These are phyloP conservation scores for Tarenaya hassleriana DNA, from an alignment of 345 rosid species.

Conservation along the genomic window DNA sequence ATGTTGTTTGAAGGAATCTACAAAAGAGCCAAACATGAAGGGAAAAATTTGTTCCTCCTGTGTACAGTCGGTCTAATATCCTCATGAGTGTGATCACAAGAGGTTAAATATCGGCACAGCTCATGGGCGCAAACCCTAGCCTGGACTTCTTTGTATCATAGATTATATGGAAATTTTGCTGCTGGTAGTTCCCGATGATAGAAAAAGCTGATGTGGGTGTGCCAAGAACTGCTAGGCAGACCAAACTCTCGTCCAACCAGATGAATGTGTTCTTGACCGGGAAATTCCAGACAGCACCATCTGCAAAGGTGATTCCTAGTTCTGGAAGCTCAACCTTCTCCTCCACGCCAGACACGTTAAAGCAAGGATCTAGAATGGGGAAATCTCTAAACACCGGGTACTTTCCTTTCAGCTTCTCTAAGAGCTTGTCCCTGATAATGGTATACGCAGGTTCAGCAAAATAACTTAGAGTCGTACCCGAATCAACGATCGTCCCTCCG, in stretches of 20 bases:
- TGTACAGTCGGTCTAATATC: constrained; percentile 28
- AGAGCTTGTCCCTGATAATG: constrained; percentile 52
- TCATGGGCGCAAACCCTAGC: constrained; percentile 71
- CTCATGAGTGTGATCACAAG: constrained; percentile 11
- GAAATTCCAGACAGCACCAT: constrained; percentile 86
- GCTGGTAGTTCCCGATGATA: constrained; percentile 86
- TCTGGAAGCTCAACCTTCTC: constrained; percentile 57
- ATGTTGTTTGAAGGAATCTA: constrained; percentile 12
- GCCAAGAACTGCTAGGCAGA: constrained; percentile 80
- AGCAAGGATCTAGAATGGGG: constrained; percentile 67
- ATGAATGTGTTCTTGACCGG: constrained; percentile 81
- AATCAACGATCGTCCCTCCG: constrained; percentile 86
- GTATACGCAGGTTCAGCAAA: constrained; percentile 65
- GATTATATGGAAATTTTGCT: constrained; percentile 72
- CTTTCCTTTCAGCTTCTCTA: constrained; percentile 45
- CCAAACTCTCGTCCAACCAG: constrained; percentile 46
- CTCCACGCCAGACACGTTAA: constrained; percentile 67
- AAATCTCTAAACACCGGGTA: constrained; percentile 49
- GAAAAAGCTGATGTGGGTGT: constrained; percentile 73
- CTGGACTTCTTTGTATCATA: constrained; percentile 71
- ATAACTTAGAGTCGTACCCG: constrained; percentile 66
- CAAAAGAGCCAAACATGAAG: constrained; percentile 17
- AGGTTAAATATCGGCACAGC: constrained; percentile 53
- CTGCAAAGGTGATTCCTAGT: constrained; percentile 56
- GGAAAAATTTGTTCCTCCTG: not conserved